Evolutionary conservation across 2,329 filamentous ascomycete species (phyloP).

Genomic region (Arthrinium puccinioides): DNA sequence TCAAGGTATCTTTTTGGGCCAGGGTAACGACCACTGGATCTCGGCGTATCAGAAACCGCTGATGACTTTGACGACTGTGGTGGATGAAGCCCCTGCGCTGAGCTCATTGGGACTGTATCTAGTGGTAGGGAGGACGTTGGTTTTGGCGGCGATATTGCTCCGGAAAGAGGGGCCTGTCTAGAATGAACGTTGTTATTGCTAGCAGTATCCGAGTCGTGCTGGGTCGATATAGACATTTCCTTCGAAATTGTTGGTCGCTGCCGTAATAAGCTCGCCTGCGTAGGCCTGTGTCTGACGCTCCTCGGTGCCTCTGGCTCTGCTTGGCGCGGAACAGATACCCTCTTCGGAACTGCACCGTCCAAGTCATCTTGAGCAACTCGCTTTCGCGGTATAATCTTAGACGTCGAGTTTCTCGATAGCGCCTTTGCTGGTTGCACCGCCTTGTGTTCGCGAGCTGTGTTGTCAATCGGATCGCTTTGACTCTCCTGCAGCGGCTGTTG

Average conservation of each 20-base stretch:
- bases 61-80: too few relatives aligned
- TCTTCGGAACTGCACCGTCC: not conserved
- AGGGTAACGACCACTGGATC: not conserved
- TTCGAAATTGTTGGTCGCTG: too few relatives aligned
- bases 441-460: slow-evolving; percentile 2
- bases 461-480: slow-evolving; percentile 3
- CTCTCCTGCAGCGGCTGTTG: not conserved
- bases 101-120: too few relatives aligned
- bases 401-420: slow-evolving; percentile 8
- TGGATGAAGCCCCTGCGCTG: not conserved
- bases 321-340: not conserved
- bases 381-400: slow-evolving; percentile 8
- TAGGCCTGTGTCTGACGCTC: too few relatives aligned
- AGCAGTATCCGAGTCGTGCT: too few relatives aligned
- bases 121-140: too few relatives aligned
- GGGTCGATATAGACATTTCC: too few relatives aligned
- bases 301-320: too few relatives aligned
- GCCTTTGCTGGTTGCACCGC: not conserved
- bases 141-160: too few relatives aligned
- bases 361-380: slow-evolving; percentile 3
- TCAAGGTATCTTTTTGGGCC: slow-evolving; percentile 1
- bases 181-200: too few relatives aligned
- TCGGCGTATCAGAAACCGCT: not conserved
- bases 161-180: too few relatives aligned
- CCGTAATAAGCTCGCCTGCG: too few relatives aligned